These are phyloP conservation scores for Hansenula sp. DNA, from an alignment of 1,139 yeast genomes.

Conservation along the genomic window DNA sequence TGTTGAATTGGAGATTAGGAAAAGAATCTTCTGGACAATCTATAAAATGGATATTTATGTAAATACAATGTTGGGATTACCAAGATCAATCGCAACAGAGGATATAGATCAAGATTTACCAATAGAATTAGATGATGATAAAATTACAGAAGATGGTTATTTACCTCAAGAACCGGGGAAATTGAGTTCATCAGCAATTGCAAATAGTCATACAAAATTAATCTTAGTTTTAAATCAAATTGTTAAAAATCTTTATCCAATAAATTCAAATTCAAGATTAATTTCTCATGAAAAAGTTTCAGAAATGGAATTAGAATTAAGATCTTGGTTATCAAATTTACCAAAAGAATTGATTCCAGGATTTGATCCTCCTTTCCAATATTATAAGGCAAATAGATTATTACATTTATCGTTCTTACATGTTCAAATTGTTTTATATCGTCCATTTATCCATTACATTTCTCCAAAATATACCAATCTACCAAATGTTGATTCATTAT, in stretches of 20 bases:
- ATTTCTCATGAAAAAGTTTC: slow-evolving; percentile 56
- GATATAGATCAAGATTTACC: slow-evolving; percentile 92
- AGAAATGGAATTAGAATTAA: slow-evolving; percentile 66
- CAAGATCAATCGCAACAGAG: slow-evolving; percentile 65
- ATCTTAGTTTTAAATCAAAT: slow-evolving; percentile 57
- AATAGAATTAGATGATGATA: slow-evolving; percentile 81
- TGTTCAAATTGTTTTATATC: slow-evolving; percentile 78
- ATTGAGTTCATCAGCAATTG: slow-evolving; percentile 74
- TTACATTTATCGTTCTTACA: slow-evolving; percentile 78
- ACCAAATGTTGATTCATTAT: slow-evolving; percentile 42
- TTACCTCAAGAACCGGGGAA: slow-evolving; percentile 34
- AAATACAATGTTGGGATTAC: slow-evolving; percentile 85
- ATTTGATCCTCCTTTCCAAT: slow-evolving; percentile 57
- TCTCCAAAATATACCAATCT: slow-evolving; percentile 35
- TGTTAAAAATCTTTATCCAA: slow-evolving; percentile 54
- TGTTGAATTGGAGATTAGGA: slow-evolving; percentile 80
- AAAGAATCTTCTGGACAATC: slow-evolving; percentile 82
- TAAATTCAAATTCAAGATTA: slow-evolving; percentile 32
- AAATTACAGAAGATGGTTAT: slow-evolving; percentile 56
- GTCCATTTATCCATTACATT: slow-evolving; percentile 89
- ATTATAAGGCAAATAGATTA: slow-evolving; percentile 70
- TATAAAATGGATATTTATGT: slow-evolving; percentile 90
- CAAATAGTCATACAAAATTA: slow-evolving; percentile 79
- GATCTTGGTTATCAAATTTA: slow-evolving; percentile 69
- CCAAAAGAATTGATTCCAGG: slow-evolving; percentile 78